phyloP scores from a whole-genome alignment of 1,139 yeast genomes.

The Wickerhamiella infanticola region DNA sequence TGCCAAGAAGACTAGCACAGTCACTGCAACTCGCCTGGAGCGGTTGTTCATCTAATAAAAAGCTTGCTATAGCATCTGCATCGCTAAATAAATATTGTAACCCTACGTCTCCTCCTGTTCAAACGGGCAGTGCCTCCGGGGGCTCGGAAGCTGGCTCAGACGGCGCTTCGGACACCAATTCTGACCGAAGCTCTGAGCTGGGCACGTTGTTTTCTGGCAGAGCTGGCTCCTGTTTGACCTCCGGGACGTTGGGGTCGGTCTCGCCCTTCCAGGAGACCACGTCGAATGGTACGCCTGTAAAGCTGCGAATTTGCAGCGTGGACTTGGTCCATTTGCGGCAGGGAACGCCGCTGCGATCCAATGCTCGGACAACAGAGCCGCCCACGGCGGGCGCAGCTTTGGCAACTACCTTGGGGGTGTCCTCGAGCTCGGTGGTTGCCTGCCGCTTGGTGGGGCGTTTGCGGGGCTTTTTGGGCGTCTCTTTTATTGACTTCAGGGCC shows the following conservation, averaged over 20 bases:
- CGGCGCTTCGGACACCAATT: not conserved
- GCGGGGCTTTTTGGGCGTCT: not conserved
- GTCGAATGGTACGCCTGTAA: slow-evolving; percentile 41
- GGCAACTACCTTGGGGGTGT: slow-evolving; percentile 6
- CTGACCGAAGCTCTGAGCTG: not conserved
- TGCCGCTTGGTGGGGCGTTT: slow-evolving; percentile 1
- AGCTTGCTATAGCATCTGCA: not conserved
- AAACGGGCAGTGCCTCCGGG: not conserved
- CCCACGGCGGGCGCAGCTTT: slow-evolving; percentile 13
- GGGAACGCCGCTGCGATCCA: slow-evolving; percentile 31
- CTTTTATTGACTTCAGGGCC: slow-evolving; percentile 3
- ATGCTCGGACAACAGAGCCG: slow-evolving; percentile 19
- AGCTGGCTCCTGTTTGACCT: not conserved
- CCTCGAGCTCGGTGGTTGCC: not conserved
- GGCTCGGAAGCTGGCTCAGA: not conserved
- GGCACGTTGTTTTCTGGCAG: not conserved
- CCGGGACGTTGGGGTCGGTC: slow-evolving; percentile 4
- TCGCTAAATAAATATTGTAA: not conserved
- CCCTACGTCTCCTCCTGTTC: not conserved
- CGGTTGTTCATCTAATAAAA: not conserved
- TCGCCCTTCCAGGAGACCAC: slow-evolving; percentile 31
- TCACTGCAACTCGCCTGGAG: not conserved
- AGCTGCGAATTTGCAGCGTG: slow-evolving; percentile 36
- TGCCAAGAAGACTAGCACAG: slow-evolving; percentile 24
- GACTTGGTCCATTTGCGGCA: slow-evolving; percentile 38